Base-by-base conservation (phyloP, 805 yeast genomes). In the Tetrapisispora pingtungensis region DNA sequence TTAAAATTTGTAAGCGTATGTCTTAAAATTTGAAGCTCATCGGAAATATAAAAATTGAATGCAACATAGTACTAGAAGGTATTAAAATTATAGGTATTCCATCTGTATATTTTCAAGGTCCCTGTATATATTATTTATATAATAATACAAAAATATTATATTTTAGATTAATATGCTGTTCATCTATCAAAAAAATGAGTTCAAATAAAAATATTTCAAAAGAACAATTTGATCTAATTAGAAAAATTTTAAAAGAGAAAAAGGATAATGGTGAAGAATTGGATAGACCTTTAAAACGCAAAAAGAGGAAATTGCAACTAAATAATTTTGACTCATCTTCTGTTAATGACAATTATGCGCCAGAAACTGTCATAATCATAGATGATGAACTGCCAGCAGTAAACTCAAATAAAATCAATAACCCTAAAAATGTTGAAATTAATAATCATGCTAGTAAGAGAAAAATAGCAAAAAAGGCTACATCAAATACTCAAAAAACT, bases 151-250 rank as follows among this genome's bases (percentile, higher is more conserved):
- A 10, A 28, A 28, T 5, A 28, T 14, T 28, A 5, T 12, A 7
- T 28, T 5, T 28, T 28, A 4, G 6, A 10, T 14, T n/a, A 32
- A n/a, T 8, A 32, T 32, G 34, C 10, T 32, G 4, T 22, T 24
- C 20, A 22, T 6, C n/a, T 5, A 10, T 36, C n/a, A 36, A 2
- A 14, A 36, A 14, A 24, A 36, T 36, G 39, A 36, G n/a, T 17
- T 27, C 40, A 4, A 7, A 18, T 28, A 37, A 37, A 17, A 18
- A 37, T 17, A 37, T 37, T 27, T 46, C 64, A 17, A 56, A 54
- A 33, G 66, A 62, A 41, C 56, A 62, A 42, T 62, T 62, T 47
- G 57, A 61, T 5, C 43, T 62, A 33, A 52, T 61, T 22, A 48
- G 61, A 38, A 55, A 57, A 30, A 62, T 56, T 19, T 50, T 62